phyloP scores from a whole-genome alignment of 2,329 filamentous ascomycete genomes.

The Aspergillus sojae region DNA sequence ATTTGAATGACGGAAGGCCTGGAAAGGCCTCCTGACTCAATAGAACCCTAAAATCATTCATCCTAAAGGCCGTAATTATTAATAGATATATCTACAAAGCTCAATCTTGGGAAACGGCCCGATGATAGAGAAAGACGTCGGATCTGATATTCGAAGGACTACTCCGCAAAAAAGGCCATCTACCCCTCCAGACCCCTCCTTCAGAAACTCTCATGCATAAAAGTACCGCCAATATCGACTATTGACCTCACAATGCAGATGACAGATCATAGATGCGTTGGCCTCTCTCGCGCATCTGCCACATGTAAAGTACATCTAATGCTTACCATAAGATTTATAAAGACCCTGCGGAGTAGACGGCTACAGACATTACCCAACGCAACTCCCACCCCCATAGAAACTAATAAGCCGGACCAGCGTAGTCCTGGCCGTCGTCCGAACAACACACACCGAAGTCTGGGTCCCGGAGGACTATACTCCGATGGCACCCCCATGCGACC shows the following conservation, averaged over 20 bases:
- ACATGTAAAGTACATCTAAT: neutral
- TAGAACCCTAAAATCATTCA: neutral
- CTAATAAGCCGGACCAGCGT: neutral
- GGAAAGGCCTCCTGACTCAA: neutral
- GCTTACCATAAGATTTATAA: neutral
- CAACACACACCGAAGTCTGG: conserved; percentile 7
- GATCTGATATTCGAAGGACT: neutral
- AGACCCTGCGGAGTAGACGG: neutral
- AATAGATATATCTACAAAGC: neutral
- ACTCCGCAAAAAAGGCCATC: neutral
- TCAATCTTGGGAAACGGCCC: neutral
- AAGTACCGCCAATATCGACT: neutral
- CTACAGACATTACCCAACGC: neutral
- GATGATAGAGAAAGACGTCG: neutral
- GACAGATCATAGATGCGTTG: conserved; percentile 1
- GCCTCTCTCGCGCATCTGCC: neutral
- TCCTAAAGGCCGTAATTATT: neutral
- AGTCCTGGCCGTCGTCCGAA: neutral
- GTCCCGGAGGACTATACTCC: conserved; percentile 30
- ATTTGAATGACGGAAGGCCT: neutral
- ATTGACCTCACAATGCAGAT: neutral
- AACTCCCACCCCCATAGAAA: neutral
- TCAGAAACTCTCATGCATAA: neutral
- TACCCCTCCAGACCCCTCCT: neutral
- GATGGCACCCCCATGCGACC: conserved; percentile 8